These are phyloP conservation scores for Wallacemonas sp. DNA, from an alignment of 208 protist species.

Conservation along the genomic window DNA sequence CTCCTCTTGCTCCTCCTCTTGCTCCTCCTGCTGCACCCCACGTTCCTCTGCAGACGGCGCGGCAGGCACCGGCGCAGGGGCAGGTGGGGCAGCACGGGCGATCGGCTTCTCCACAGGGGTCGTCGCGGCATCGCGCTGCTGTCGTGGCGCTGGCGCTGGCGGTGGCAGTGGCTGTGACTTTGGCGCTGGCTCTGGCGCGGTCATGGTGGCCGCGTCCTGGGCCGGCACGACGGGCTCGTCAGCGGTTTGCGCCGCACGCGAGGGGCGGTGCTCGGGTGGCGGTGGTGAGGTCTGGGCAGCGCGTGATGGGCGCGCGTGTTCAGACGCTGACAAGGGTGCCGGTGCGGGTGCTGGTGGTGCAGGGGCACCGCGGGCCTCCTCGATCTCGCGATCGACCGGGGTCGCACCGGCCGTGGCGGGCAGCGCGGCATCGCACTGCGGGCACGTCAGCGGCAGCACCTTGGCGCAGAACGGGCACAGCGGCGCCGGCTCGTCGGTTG, in stretches of 20 bases:
- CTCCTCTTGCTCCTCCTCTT: neutral
- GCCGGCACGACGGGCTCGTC: neutral
- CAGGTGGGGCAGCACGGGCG: neutral
- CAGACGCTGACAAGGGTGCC: neutral
- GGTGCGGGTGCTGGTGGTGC: too few species aligned
- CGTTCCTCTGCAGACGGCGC: neutral
- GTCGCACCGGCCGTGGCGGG: constrained; percentile 7
- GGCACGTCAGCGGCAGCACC: constrained; percentile 9
- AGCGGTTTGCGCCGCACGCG: neutral
- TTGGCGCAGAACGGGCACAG: constrained; percentile 15
- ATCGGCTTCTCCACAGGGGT: neutral
- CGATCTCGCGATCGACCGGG: neutral
- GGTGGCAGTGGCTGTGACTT: too few species aligned
- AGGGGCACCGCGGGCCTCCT: too few species aligned
- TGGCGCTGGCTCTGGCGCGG: neutral
- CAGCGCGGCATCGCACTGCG: constrained; percentile 7
- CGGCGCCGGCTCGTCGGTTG: constrained; percentile 6
- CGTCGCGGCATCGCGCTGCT: too few species aligned
- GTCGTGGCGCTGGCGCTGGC: too few species aligned
- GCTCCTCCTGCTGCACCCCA: neutral
- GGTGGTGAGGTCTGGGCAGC: constrained; percentile 5
- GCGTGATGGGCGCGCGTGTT: neutral
- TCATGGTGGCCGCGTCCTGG: constrained; percentile 15
- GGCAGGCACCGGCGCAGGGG: neutral
- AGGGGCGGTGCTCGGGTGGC: neutral